These are phyloP conservation scores for Venturiaceae sp. DNA, from an alignment of 2,329 filamentous ascomycete genomes.

Conservation along the genomic window DNA sequence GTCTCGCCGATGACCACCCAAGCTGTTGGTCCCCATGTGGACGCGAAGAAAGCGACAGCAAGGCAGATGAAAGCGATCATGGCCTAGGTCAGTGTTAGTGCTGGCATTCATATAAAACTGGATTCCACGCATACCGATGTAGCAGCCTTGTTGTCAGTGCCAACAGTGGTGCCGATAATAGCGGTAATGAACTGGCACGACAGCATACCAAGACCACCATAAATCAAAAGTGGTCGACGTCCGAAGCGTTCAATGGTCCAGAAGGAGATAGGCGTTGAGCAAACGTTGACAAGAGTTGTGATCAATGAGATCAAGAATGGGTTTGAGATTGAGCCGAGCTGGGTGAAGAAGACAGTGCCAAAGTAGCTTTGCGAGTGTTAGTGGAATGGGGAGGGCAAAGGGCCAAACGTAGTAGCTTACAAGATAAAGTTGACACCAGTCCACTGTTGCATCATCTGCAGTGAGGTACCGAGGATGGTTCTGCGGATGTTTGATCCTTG, in stretches of 20 bases:
- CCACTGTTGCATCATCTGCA: constrained; percentile 47
- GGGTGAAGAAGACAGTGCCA: constrained; percentile 75
- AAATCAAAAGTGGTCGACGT: constrained; percentile 69
- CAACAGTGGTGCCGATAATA: constrained; percentile 43
- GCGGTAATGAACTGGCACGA: constrained; percentile 81
- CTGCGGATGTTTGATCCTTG: constrained; percentile 41
- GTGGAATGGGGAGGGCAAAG: too few relatives aligned
- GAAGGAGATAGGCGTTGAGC: constrained; percentile 79
- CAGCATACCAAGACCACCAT: constrained; percentile 72
- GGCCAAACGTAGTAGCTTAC: constrained; percentile 2
- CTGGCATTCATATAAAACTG: constrained; percentile 30
- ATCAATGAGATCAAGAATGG: constrained; percentile 76
- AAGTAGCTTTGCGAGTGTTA: too few relatives aligned
- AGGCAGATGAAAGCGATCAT: constrained; percentile 85
- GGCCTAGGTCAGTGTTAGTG: too few relatives aligned
- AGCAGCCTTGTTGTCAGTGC: constrained; percentile 1
- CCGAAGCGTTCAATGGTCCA: constrained; percentile 75
- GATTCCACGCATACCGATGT: not conserved
- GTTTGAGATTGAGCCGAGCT: constrained; percentile 65
- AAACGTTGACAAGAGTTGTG: constrained; percentile 81
- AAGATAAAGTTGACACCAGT: constrained; percentile 65
- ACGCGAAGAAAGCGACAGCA: constrained; percentile 89
- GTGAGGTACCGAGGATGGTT: constrained; percentile 35
- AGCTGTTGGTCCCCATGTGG: constrained; percentile 72
- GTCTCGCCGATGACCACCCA: constrained; percentile 77